A percentile compares a stretch with the other conserved stretches of the same genome.
These are phyloP conservation scores for Tympanopsis confertula DNA, from an alignment of 2,329 filamentous ascomycete genomes.

Conservation along the genomic window DNA sequence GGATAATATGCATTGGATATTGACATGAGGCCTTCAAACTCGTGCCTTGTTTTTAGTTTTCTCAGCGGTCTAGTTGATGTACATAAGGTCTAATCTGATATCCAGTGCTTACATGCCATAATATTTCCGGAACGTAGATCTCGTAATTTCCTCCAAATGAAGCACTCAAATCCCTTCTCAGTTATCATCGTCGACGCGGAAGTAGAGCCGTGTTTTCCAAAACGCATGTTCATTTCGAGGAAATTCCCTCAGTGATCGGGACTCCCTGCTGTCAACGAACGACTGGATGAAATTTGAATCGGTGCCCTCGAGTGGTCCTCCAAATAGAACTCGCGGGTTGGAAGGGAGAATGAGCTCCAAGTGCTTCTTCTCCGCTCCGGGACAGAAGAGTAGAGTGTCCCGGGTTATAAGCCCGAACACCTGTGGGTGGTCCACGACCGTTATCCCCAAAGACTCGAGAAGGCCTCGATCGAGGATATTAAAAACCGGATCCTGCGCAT, in stretches of 20 bases:
- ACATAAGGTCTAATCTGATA: neutral
- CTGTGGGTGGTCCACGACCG: conserved; percentile 20
- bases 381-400: conserved; percentile 25
- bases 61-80: too few relatives aligned
- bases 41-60: too few relatives aligned
- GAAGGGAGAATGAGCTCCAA: conserved; percentile 17
- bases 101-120: neutral
- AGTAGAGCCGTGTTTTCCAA: neutral
- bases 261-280: neutral
- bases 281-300: neutral
- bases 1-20: too few relatives aligned
- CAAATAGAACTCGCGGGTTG: conserved; percentile 2
- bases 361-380: conserved; percentile 25
- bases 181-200: too few relatives aligned
- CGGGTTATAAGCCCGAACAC: conserved; percentile 21
- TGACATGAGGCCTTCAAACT: too few relatives aligned
- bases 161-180: too few relatives aligned
- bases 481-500: conserved; percentile 33
- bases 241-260: neutral
- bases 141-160: too few relatives aligned
- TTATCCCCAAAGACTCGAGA: conserved; percentile 19
- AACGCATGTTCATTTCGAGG: neutral
- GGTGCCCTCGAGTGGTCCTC: neutral
- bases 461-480: conserved; percentile 24
- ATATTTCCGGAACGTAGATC: too few relatives aligned